Conservation (phyloP, 208 protist species). For the Crithidia bombi region DNA sequence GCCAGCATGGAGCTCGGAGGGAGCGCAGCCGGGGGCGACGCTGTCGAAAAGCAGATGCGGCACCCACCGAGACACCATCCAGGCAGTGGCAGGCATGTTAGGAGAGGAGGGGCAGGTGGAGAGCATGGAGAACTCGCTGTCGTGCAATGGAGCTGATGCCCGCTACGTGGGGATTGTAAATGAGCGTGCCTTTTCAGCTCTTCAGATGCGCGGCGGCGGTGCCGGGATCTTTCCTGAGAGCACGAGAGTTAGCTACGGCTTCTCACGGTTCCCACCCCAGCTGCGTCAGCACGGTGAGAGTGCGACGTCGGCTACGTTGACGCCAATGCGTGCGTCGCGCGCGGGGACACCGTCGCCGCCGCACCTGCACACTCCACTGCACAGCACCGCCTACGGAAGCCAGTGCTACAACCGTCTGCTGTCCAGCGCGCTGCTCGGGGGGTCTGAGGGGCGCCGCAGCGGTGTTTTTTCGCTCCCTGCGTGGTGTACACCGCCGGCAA, state of each 20-base stretch:
- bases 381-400: conserved; percentile 27
- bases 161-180: conserved; percentile 33
- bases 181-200: conserved; percentile 25
- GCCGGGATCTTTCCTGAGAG: neutral
- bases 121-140: neutral
- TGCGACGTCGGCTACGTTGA: neutral
- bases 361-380: conserved; percentile 12
- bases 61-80: no score
- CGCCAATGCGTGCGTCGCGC: conserved; percentile 9
- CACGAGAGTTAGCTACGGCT: neutral
- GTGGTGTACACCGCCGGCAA: neutral
- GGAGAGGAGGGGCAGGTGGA: conserved; percentile 3
- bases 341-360: neutral
- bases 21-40: no score
- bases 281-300: neutral
- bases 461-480: conserved; percentile 22
- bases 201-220: conserved; percentile 1
- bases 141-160: conserved; percentile 17
- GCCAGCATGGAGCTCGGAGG: no score
- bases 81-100: neutral
- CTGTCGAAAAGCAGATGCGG: neutral
- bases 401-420: conserved; percentile 27
- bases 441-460: conserved; percentile 2
- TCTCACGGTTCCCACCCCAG: neutral
- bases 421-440: conserved; percentile 28